A percentile compares a stretch with the other conserved stretches of the same genome.
These are phyloP conservation scores for Saturnispora diversa DNA, from an alignment of 805 yeast genomes.

Conservation along the genomic window DNA sequence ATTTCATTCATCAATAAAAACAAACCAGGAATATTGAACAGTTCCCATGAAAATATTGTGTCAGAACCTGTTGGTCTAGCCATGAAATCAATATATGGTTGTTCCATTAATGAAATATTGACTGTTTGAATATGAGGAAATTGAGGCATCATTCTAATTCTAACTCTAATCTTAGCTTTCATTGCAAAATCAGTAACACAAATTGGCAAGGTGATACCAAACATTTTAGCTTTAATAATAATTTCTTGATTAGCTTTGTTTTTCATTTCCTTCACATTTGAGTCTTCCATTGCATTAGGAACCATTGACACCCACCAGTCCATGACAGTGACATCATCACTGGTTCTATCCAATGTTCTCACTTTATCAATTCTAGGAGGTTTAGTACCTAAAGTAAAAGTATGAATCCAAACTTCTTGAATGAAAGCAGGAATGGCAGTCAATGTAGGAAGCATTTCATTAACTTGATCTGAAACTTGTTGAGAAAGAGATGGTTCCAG, in stretches of 20 bases:
- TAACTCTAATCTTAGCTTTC: conserved; percentile 62
- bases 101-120: conserved; percentile 73
- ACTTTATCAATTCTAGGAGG: conserved; percentile 91
- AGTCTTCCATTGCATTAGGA: conserved; percentile 82
- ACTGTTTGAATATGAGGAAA: conserved; percentile 93
- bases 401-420: conserved; percentile 75
- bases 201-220: conserved; percentile 77
- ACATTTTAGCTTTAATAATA: conserved; percentile 69
- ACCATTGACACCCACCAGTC: conserved; percentile 92
- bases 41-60: conserved; percentile 77
- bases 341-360: conserved; percentile 84
- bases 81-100: conserved; percentile 83
- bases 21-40: conserved; percentile 81
- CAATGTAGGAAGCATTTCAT: conserved; percentile 70
- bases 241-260: conserved; percentile 77
- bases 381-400: conserved; percentile 88
- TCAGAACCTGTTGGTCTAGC: conserved; percentile 71
- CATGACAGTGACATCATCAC: conserved; percentile 90
- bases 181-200: conserved; percentile 75
- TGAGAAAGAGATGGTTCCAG: conserved; percentile 86
- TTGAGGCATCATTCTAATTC: conserved; percentile 81
- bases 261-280: conserved; percentile 76
- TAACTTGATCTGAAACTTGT: conserved; percentile 77
- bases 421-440: conserved; percentile 71
- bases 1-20: conserved; percentile 74